A percentile compares a stretch with the other conserved stretches of the same genome.
Conservation (phyloP, 441 rosid genomes). For the Theobroma grandiflorum region DNA sequence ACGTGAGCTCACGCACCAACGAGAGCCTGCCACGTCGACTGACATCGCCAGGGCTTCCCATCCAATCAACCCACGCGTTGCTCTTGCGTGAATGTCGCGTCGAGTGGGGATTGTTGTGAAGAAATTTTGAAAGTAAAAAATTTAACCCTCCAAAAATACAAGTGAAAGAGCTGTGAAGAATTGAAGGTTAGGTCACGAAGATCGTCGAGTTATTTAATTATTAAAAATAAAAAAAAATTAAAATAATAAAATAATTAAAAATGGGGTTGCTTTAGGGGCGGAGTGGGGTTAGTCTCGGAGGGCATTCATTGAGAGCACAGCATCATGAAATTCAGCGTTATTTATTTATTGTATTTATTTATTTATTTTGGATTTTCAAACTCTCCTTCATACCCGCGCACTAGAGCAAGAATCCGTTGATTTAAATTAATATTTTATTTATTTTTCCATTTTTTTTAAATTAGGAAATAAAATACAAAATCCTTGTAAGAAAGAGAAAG, state of each 20-base stretch:
- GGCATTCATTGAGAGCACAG: conserved; percentile 37
- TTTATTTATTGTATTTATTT: conserved; percentile 15
- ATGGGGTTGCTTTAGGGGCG: not conserved
- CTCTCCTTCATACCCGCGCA: conserved; percentile 77
- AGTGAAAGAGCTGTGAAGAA: not conserved
- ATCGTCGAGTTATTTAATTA: conserved; percentile 33
- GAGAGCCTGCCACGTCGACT: not conserved
- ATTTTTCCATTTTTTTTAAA: not conserved
- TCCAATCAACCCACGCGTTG: conserved; percentile 5
- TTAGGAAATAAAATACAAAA: not conserved
- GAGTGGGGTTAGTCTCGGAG: conserved; percentile 8
- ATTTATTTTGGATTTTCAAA: conserved; percentile 55
- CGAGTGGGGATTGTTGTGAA: not conserved
- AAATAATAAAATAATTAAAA: not conserved
- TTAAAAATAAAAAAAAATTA: not conserved
- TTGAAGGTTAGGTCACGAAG: conserved; percentile 50
- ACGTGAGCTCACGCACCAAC: not conserved
- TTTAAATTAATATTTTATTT: conserved; percentile 35
- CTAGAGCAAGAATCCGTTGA: conserved; percentile 68
- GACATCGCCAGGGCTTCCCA: not conserved
- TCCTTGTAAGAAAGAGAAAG: conserved; percentile 1
- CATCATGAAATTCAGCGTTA: conserved; percentile 77
- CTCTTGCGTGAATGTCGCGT: not conserved
- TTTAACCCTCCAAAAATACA: conserved; percentile 7
- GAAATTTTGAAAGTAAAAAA: not conserved